Evolutionary conservation across 1,284 basidiomycete species (phyloP), one percentile per base, ranked within the genome.

Genomic region (Hymenochaete sp.): DNA sequence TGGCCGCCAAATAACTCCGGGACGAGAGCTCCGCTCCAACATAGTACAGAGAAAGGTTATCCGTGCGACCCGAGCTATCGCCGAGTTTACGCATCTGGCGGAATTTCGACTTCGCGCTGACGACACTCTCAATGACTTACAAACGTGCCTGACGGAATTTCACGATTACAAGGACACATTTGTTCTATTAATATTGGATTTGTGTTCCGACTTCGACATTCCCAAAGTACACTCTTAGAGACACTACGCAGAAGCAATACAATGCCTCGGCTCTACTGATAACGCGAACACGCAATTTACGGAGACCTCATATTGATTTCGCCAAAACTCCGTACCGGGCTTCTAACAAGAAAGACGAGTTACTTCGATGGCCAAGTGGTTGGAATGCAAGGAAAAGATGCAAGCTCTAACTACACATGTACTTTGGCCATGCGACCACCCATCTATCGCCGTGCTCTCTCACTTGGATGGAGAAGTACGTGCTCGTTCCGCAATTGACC

Each of bases 201-300:
- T 56, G 6, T 56, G 57, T 3, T 37, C 54, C 1, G 49, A 64
- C 35, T 66, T 70, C 55, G 63, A 67, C 44, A 63, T 71, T 13
- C 52, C 51, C 11, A 58, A 59, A 37, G 32, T 58, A 6, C 55
- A 58, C 39, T 21, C 36, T 16, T 44, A 58, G 5, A 26, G 42
- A 31, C 64, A 67, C 39, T 68, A 67, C 42, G 38, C 56, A 2
- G 41, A 54, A 0, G 47, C 50, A 8, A 66, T 68, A 25, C 48
- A 42, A 5, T 38, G 45, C 0, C 54, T 55, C 9, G 61, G 66
- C 1, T 59, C 54, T 7, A 49, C 60, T 0, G 62, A 65, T 46
- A 56, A 58, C 8, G 64, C 54, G 49, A 65, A 65, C 43, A 66
- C 62, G 0, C 58, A 64, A 47, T 51, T 48, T 13, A 53, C 51